Conservation (phyloP, 768 basidiomycete species). For the Hirschioporus abietinus region DNA sequence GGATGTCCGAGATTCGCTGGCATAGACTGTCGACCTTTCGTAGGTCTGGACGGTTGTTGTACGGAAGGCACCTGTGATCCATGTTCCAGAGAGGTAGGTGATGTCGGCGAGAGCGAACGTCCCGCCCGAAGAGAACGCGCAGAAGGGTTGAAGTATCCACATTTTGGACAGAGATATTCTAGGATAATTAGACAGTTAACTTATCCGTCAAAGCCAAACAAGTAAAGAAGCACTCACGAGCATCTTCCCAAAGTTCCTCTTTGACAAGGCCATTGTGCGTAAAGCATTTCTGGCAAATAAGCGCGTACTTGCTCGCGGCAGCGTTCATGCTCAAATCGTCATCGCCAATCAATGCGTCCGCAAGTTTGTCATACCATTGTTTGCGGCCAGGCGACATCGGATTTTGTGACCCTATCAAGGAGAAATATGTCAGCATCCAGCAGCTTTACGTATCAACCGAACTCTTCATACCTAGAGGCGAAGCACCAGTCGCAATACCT, state of each 20-base stretch:
- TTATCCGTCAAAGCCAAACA: slow-evolving; percentile 5
- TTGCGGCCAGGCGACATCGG: slow-evolving; percentile 53
- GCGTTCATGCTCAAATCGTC: slow-evolving; percentile 47
- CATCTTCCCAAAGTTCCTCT: slow-evolving; percentile 74
- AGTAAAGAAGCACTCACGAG: slow-evolving; percentile 52
- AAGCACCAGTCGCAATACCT: not conserved
- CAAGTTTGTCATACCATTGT: slow-evolving; percentile 83
- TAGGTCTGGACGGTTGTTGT: not conserved
- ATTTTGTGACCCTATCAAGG: slow-evolving; percentile 24
- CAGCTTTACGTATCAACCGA: not conserved
- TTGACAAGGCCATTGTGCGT: slow-evolving; percentile 85
- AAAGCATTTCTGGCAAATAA: slow-evolving; percentile 87
- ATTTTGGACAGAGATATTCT: slow-evolving; percentile 88
- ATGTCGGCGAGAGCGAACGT: not conserved
- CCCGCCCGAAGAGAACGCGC: slow-evolving; percentile 1
- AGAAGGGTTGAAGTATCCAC: slow-evolving; percentile 73
- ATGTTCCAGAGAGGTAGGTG: not conserved
- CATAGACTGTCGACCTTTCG: not conserved
- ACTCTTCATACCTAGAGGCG: slow-evolving; percentile 1
- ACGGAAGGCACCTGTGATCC: not conserved
- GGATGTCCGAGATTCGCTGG: not conserved
- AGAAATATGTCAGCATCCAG: not conserved
- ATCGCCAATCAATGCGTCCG: slow-evolving; percentile 81
- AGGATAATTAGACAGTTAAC: slow-evolving; percentile 5
- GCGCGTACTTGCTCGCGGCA: slow-evolving; percentile 59